Base-by-base conservation (phyloP, 805 yeast species). In the Ogataea wickerhamii region DNA sequence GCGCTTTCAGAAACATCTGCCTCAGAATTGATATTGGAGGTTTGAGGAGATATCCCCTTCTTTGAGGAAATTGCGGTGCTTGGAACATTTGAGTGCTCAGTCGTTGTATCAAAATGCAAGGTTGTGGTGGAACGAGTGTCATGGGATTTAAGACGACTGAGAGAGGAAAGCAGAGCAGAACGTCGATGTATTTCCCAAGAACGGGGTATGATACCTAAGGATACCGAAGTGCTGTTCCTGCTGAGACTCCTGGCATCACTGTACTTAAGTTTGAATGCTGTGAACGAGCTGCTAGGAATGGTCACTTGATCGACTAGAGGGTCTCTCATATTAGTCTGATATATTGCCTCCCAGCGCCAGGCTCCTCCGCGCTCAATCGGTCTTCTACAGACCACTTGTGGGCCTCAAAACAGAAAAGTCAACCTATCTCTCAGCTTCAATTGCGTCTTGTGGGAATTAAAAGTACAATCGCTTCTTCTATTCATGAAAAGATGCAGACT, bases 171-270 rank as follows among this genome's bases (percentile, higher is more conserved):
- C 8, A 46, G 26, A 12, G 41, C 35, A 4, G 49, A 46, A 16
- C 36, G 34, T 30, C 41, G 47, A 32, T 71, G 71, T 14, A 59
- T 45, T 13, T 64, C 52, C 87, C 87, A 83, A 10, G 71, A 54
- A 18, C 60, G 57, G 0, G 89, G 91, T 2, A 80, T 55, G 0
- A 70, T 65, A 0, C 91, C 91, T 4, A 84, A 47, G 6, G 81
- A 60, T 0, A 73, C 57, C 2, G 70, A 64, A 33, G 65, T 64
- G 1, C 86, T 69, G 8, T 65, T 60, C n/a, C 64, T 61, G 18
- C 76, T 63, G 5, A 84, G 53, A 38, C 75, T 73, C 4, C 49
- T 36, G 0, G 81, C 63, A 6, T 68, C 62, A n/a, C 74, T 68
- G 54, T 78, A 80, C 12, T 69, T 58, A 18, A 84, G 60, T 28